Base-by-base conservation (phyloP, 2,329 filamentous ascomycete genomes). In the Aspergillaceae sp. region DNA sequence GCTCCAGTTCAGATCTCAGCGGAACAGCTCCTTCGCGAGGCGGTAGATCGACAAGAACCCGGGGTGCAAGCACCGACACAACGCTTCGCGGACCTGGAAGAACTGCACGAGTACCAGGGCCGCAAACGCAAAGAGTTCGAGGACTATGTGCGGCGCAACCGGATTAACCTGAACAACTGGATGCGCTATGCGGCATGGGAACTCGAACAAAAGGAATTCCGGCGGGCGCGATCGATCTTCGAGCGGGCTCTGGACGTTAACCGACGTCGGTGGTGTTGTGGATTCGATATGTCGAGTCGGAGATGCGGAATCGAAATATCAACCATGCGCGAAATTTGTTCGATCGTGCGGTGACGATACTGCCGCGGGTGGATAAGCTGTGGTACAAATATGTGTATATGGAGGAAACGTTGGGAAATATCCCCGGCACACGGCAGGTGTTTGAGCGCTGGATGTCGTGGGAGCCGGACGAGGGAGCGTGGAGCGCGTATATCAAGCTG, bases 351-450 rank as follows among this genome's bases (percentile, higher is more conserved):
- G 87, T 97, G 44, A 89, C 89, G 1, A 87, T 94, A 46, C 74
- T 96, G 35, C 92, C 92, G 4, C 77, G 92, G 47, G 80, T 97
- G 36, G 89, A 97, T 65, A 97, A 97, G 75, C 73, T 98, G 32
- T 98, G 92, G 92, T 98, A 95, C 74, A 97, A 97, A 67, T 98
- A 96, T 74, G 88, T 94, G 28, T 95, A 94, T 66, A 94, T 95
- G 85, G 91, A 97, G 72, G 92, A 98, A 76, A 97, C 91, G 70
- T 77, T 98, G 45, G 89, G 89, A 5, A 96, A 98, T 60, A 83
- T 98, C 42, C 82, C 90, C 3, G 92, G 91, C 33, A 94, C 89
- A 2, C 77, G 92, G 48, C 87, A 95, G 58, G 87, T 97, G 0
- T 98, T 97, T 64, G 92, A 98, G 71, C 78, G 92, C 40, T 98